phyloP scores from a whole-genome alignment of 2,329 filamentous ascomycete genomes.

The Grosmannia clavigera region DNA sequence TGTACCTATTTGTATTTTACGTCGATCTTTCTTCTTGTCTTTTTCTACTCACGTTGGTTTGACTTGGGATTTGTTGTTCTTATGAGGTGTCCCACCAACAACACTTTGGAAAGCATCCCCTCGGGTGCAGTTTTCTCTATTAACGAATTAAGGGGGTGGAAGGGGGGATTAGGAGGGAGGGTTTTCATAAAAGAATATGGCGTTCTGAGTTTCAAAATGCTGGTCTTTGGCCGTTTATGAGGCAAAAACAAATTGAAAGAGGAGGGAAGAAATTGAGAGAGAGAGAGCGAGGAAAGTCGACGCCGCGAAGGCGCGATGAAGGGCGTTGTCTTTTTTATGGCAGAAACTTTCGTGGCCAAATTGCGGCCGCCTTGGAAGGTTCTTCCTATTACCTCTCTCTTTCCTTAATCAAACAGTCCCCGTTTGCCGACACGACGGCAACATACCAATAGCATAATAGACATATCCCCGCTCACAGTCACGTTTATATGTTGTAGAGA shows the following conservation, averaged over 20 bases:
- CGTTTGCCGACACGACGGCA: neutral
- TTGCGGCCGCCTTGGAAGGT: no score
- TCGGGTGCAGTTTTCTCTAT: no score
- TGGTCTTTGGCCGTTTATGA: neutral
- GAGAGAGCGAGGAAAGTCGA: neutral
- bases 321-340: neutral
- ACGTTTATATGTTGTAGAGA: neutral
- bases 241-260: neutral
- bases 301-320: neutral
- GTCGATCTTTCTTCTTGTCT: neutral
- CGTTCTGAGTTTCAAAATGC: conserved; percentile 5
- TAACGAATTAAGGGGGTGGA: neutral
- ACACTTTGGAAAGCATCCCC: no score
- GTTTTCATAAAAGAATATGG: neutral
- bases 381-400: no score
- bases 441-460: conserved; percentile 3
- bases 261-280: neutral
- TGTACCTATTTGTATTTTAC: conserved; percentile 34
- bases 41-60: conserved; percentile 3
- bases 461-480: conserved; percentile 8
- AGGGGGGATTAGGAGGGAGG: neutral
- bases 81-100: neutral
- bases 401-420: no score
- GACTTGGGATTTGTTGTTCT: neutral
- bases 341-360: no score